Conservation (phyloP, 2,329 filamentous ascomycete species). For the Myriosclerotinia scirpicola region DNA sequence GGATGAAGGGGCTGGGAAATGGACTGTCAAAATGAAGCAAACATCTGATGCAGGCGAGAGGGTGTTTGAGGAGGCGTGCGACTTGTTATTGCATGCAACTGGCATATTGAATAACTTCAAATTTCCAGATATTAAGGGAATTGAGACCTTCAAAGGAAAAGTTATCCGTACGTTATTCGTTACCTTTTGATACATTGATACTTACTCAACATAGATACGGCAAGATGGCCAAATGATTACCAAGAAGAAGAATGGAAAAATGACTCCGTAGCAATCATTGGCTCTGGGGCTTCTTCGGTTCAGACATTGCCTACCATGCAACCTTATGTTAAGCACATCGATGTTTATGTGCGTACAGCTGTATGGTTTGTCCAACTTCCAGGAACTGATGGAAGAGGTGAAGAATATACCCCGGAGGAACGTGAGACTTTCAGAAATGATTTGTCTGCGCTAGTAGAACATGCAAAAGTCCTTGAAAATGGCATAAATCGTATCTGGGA, state of each 20-base stretch:
- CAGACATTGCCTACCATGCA: constrained; percentile 44
- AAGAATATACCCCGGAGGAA: constrained; percentile 47
- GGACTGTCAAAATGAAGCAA: constrained; percentile 51
- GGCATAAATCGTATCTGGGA: constrained; percentile 51
- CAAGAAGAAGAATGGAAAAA: constrained; percentile 35
- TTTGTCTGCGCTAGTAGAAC: constrained; percentile 36
- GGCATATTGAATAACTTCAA: constrained; percentile 40
- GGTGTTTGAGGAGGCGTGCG: constrained; percentile 34
- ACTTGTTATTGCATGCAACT: constrained; percentile 35
- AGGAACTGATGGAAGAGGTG: constrained; percentile 47
- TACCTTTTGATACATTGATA: background rate
- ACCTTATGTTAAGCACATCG: constrained; percentile 47
- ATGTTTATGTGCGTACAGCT: constrained; percentile 51
- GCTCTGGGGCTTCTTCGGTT: constrained; percentile 44
- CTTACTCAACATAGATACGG: constrained; percentile 42
- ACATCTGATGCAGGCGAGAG: constrained; percentile 29
- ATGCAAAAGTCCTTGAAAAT: constrained; percentile 36
- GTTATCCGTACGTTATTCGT: constrained; percentile 44
- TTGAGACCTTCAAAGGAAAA: constrained; percentile 48
- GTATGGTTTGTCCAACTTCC: constrained; percentile 51
- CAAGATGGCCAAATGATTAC: constrained; percentile 45
- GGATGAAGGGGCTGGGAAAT: constrained; percentile 50
- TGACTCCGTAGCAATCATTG: constrained; percentile 43
- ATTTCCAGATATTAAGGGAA: constrained; percentile 51
- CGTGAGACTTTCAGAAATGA: constrained; percentile 46